Evolutionary conservation across 345 rosid genomes (phyloP), one percentile per base, ranked within the genome.

Genomic region (Pugionium dolabratum): DNA sequence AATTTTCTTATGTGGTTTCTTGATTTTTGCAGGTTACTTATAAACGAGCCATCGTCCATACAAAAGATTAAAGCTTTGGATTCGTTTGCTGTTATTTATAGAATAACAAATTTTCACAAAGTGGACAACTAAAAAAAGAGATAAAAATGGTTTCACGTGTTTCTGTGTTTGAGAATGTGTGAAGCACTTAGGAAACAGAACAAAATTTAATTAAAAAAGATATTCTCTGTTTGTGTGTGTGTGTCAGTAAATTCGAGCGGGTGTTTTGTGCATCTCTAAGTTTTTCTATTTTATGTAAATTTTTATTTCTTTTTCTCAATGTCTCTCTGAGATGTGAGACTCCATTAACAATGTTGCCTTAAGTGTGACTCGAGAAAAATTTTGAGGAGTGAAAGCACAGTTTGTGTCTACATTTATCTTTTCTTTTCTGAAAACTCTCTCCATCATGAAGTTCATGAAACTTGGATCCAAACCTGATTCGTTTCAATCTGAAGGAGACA

Each of bases 381-480:
- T 72, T 77, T 67, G 41, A 18, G 18, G 18, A 18, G 18, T 18
- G 18, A 18, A 18, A 18, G 50, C 29, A 42, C 31, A 32, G 1
- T 61, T 43, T 25, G 7, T 34, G 28, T 61, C 18, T 18, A 18
- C 3, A 8, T 9, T 59, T 44, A 7, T 29, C 4, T 18, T 3
- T 28, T 3, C 41, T 43, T 11, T 33, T 42, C 18, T 18, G 18
- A 18, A 18, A 18, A 18, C 18, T 18, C 18, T 18, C 18, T 18
- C 18, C 54, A 45, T 28, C 76, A 89, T 89, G 96, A 89, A 89
- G 88, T 89, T 86, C 75, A 89, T 89, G 96, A 89, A 89, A 82
- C 93, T 89, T 82, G 96, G 96, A 67, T 86, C 93, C 50, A 86
- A 89, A 81, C 87, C 90, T 46, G 93, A 89, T 67, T 80, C 82